Percentiles rank a stretch among this genome's conserved stretches.
phyloP scores from a whole-genome alignment of 371 early-diverging fungal species.

The Rhizomucor miehei region DNA sequence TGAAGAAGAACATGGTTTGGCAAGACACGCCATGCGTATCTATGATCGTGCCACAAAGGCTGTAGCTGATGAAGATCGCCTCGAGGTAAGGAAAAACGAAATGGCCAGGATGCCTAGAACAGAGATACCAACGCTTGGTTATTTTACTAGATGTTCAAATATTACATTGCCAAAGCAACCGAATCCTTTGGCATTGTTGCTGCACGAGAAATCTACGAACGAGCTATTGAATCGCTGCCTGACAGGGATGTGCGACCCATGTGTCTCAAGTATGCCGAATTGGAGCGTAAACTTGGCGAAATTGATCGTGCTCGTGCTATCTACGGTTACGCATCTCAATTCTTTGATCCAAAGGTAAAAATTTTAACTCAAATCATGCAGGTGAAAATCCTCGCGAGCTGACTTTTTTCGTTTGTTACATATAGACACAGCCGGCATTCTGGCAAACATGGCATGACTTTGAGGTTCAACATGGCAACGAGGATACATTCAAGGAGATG shows the following conservation, averaged over 20 bases:
- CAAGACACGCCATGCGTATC: slow-evolving; percentile 90
- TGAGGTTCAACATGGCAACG: slow-evolving; percentile 95
- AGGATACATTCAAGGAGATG: slow-evolving; percentile 98
- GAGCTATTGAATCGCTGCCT: slow-evolving; percentile 84
- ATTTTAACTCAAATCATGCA: not conserved
- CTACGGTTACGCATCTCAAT: slow-evolving; percentile 84
- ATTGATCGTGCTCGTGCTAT: slow-evolving; percentile 95
- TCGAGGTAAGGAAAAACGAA: slow-evolving; percentile 63
- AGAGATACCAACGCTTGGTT: too few relatives aligned
- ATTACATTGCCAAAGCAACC: slow-evolving; percentile 89
- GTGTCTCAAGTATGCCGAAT: slow-evolving; percentile 78
- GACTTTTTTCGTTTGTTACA: not conserved
- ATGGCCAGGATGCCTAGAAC: too few relatives aligned
- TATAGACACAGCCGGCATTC: slow-evolving; percentile 61
- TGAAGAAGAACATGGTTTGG: slow-evolving; percentile 93
- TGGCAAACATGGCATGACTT: slow-evolving; percentile 97
- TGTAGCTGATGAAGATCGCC: slow-evolving; percentile 72
- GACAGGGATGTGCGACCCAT: slow-evolving; percentile 81
- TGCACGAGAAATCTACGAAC: slow-evolving; percentile 89
- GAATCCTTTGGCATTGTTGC: slow-evolving; percentile 85
- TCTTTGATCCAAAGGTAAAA: slow-evolving; percentile 82
- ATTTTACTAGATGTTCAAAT: slow-evolving; percentile 76
- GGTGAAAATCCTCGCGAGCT: too few relatives aligned
- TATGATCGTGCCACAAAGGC: slow-evolving; percentile 88
- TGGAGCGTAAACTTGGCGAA: slow-evolving; percentile 92